A percentile compares a stretch with the other conserved stretches of the same genome.
Evolutionary conservation across 2,329 filamentous ascomycete species (phyloP).

Genomic region (Macroventuria anomochaeta): DNA sequence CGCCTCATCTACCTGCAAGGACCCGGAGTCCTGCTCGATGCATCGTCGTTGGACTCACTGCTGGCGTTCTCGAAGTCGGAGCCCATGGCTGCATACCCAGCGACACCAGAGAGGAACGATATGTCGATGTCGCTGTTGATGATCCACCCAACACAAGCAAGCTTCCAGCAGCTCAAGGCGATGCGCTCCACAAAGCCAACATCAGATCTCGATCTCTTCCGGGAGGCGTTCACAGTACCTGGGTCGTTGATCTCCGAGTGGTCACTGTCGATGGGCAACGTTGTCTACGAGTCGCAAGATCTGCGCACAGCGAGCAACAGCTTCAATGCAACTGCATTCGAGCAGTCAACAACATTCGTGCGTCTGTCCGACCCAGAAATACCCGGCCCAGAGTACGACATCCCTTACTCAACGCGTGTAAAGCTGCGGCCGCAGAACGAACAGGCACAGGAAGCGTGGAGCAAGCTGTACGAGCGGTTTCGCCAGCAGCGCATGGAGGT

Average conservation of each 20-base stretch:
- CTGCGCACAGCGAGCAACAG: slow-evolving; percentile 38
- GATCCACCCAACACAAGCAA: slow-evolving; percentile 44
- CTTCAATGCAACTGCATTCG: slow-evolving; percentile 56
- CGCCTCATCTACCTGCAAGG: slow-evolving; percentile 54
- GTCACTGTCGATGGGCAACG: slow-evolving; percentile 48
- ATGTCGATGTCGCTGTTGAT: slow-evolving; percentile 49
- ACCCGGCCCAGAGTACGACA: slow-evolving; percentile 59
- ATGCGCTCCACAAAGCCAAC: slow-evolving; percentile 31
- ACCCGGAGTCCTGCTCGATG: slow-evolving; percentile 55
- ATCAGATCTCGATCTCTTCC: slow-evolving; percentile 45
- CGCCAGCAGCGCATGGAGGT: slow-evolving; percentile 59
- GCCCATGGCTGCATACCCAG: slow-evolving; percentile 46
- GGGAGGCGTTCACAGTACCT: slow-evolving; percentile 37
- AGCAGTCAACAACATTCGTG: slow-evolving; percentile 54
- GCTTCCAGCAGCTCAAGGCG: slow-evolving; percentile 41
- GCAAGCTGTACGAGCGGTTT: slow-evolving; percentile 57
- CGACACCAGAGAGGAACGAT: slow-evolving; percentile 36
- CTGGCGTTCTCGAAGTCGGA: slow-evolving; percentile 51
- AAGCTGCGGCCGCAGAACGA: slow-evolving; percentile 53
- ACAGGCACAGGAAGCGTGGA: slow-evolving; percentile 58
- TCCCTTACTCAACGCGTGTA: slow-evolving; percentile 52
- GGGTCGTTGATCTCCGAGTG: slow-evolving; percentile 48
- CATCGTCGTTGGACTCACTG: slow-evolving; percentile 54
- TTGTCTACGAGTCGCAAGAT: slow-evolving; percentile 45
- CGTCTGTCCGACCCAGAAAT: slow-evolving; percentile 56